Conservation (phyloP, 148 eudicot species). For the Heliosperma pusillum region DNA sequence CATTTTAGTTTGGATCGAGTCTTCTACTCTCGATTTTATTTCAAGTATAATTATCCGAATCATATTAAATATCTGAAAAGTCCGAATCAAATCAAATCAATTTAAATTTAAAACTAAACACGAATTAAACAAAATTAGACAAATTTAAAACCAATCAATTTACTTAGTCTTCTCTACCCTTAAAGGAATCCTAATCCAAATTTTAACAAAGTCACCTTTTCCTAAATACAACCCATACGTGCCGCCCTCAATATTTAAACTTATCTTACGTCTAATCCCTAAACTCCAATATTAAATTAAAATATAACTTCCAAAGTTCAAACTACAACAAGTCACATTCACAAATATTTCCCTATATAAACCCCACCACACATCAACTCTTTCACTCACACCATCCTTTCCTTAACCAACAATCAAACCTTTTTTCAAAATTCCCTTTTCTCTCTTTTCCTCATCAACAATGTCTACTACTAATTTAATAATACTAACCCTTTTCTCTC, state of each 20-base stretch:
- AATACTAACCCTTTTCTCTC: slow-evolving; percentile 4
- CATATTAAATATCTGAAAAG: too few relatives aligned
- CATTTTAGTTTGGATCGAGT: too few relatives aligned
- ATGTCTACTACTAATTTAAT: background rate
- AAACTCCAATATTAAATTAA: background rate
- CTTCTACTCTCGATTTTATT: too few relatives aligned
- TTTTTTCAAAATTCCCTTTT: background rate
- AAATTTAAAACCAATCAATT: too few relatives aligned
- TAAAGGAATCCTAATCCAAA: background rate
- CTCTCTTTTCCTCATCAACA: background rate
- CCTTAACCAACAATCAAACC: slow-evolving; percentile 22
- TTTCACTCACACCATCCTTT: slow-evolving; percentile 9
- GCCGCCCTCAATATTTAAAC: slow-evolving; percentile 4
- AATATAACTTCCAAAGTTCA: background rate
- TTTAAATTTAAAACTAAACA: too few relatives aligned
- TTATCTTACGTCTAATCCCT: background rate
- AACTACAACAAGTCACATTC: slow-evolving; percentile 17
- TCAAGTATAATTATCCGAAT: too few relatives aligned
- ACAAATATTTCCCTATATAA: slow-evolving; percentile 29
- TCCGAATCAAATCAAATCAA: too few relatives aligned
- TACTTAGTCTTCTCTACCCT: too few relatives aligned
- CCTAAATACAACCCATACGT: background rate
- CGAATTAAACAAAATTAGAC: background rate
- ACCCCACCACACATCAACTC: slow-evolving; percentile 2
- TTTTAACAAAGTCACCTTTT: background rate